These are phyloP conservation scores for Fragilaria radians DNA, from an alignment of 108 stramenopile species.

Conservation along the genomic window DNA sequence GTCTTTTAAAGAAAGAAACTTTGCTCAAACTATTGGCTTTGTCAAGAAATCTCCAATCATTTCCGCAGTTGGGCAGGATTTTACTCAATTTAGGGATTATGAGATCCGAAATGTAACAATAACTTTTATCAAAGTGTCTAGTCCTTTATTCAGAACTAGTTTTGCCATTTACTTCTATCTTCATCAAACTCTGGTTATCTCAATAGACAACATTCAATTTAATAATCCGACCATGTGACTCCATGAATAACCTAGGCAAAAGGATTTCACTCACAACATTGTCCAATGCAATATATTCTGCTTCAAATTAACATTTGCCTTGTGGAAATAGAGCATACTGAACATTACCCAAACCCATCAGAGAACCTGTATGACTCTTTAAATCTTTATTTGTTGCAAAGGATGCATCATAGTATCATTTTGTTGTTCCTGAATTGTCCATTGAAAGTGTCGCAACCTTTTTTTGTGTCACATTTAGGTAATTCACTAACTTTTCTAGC, in stretches of 20 bases:
- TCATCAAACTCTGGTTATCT: constrained; percentile 10
- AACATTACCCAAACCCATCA: background rate
- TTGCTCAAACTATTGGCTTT: too few relatives aligned
- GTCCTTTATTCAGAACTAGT: constrained; percentile 7
- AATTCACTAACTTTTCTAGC: background rate
- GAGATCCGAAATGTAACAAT: background rate
- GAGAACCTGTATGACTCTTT: background rate
- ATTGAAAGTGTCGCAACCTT: background rate
- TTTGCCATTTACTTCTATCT: constrained; percentile 5
- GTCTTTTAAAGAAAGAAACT: too few relatives aligned
- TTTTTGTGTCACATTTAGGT: background rate
- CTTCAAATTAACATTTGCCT: constrained; percentile 2
- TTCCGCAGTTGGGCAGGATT: background rate
- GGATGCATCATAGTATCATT: constrained; percentile 17
- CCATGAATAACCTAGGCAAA: constrained; percentile 12
- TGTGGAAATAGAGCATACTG: background rate
- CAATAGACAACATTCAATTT: background rate
- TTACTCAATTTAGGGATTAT: background rate
- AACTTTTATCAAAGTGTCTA: constrained; percentile 8
- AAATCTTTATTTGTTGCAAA: constrained; percentile 12
- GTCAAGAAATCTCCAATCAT: background rate
- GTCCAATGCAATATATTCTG: constrained; percentile 10
- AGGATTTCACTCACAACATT: constrained; percentile 5
- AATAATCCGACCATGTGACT: constrained; percentile 7
- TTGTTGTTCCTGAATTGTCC: background rate